Evolutionary conservation across 495 filamentous ascomycete genomes (phyloP).

Genomic region (Neurospora sp.): DNA sequence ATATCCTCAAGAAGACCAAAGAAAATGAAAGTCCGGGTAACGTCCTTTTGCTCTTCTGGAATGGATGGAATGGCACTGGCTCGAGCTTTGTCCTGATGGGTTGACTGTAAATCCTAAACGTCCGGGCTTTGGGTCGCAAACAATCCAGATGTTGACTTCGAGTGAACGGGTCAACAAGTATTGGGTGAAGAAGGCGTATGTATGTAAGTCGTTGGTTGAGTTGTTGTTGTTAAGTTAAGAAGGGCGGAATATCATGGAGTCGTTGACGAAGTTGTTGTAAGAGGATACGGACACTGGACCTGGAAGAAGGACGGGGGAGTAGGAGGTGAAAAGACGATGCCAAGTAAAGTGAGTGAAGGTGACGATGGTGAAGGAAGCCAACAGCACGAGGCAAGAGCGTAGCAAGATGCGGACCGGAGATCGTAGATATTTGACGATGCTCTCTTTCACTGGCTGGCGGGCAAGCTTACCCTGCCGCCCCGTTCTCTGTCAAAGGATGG

Average conservation of each 20-base stretch:
- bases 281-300: slow-evolving; percentile 4
- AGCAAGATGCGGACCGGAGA: slow-evolving; percentile 19
- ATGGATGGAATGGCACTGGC: slow-evolving; percentile 1
- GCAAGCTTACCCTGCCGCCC: slow-evolving; percentile 19
- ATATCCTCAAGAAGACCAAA: slow-evolving; percentile 6
- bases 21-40: slow-evolving; percentile 3
- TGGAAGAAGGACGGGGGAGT: slow-evolving; percentile 7
- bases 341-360: slow-evolving; percentile 19
- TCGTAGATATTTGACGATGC: slow-evolving; percentile 26
- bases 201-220: slow-evolving; percentile 13
- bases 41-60: background rate
- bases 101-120: background rate
- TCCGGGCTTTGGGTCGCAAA: slow-evolving; percentile 7
- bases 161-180: slow-evolving; percentile 25
- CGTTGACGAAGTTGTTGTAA: background rate
- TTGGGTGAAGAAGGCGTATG: slow-evolving; percentile 4
- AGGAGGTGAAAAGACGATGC: slow-evolving; percentile 7
- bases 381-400: slow-evolving; percentile 10
- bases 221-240: slow-evolving; percentile 1
- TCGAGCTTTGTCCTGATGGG: background rate
- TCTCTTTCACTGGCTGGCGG: background rate
- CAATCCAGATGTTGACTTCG: slow-evolving; percentile 15
- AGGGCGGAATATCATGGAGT: background rate
- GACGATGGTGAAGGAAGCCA: slow-evolving; percentile 14
- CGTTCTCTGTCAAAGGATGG: slow-evolving; percentile 20